Conservation (phyloP, 768 basidiomycete species). For the Rhizopogon roseolus region DNA sequence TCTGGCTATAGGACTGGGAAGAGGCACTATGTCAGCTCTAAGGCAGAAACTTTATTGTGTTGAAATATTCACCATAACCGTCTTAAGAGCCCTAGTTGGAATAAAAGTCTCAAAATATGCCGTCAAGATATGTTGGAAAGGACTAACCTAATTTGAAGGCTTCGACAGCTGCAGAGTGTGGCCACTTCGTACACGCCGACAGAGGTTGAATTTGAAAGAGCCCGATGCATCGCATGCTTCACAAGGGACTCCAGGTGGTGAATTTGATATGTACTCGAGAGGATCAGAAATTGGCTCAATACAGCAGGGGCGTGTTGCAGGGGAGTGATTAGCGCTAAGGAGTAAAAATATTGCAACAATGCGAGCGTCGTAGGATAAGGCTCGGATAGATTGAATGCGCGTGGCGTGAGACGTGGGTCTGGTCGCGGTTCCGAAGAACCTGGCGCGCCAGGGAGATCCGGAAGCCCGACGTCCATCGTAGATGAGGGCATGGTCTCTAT, state of each 20-base stretch:
- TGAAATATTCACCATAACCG: slow-evolving; percentile 63
- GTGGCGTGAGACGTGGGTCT: slow-evolving; percentile 79
- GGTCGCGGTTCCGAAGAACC: slow-evolving; percentile 48
- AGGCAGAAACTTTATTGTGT: slow-evolving; percentile 1
- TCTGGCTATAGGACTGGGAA: slow-evolving; percentile 72
- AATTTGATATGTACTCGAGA: slow-evolving; percentile 80
- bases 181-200: slow-evolving; percentile 95
- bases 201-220: slow-evolving; percentile 77
- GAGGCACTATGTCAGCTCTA: slow-evolving; percentile 10
- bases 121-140: slow-evolving; percentile 12
- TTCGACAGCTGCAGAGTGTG: slow-evolving; percentile 83
- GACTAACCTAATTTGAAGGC: slow-evolving; percentile 81
- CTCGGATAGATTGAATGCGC: slow-evolving; percentile 78
- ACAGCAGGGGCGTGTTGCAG: slow-evolving; percentile 90
- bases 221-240: slow-evolving; percentile 93
- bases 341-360: slow-evolving; percentile 91
- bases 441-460: slow-evolving; percentile 51
- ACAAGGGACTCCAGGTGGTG: slow-evolving; percentile 71
- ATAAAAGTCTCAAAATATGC: slow-evolving; percentile 5
- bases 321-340: slow-evolving; percentile 79
- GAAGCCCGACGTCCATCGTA: slow-evolving; percentile 57
- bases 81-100: slow-evolving; percentile 61
- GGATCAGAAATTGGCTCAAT: slow-evolving; percentile 78
- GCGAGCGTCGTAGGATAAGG: slow-evolving; percentile 87
- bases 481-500: slow-evolving; percentile 58